Evolutionary conservation across 192 early-diverging fungal genomes (phyloP), one percentile per base, ranked within the genome.

Genomic region (Entophlyctis luteolus): DNA sequence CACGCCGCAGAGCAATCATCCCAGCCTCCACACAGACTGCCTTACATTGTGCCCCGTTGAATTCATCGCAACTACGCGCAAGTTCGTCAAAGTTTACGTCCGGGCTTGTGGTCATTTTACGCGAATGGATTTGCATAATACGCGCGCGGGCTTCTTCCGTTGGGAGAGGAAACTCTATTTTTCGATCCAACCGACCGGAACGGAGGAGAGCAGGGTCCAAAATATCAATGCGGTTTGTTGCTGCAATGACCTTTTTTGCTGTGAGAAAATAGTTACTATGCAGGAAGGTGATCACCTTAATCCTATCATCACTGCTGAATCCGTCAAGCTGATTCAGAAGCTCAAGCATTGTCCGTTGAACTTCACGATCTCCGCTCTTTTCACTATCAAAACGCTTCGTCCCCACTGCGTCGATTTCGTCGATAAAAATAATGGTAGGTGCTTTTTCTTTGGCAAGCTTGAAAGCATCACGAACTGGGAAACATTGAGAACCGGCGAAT

Each of bases 1-100:
- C 91, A 28, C 96, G 80, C 29, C 96, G 84, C 56, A 99, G 75
- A 27, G 96, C 96, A 84, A 97, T 87, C 96, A 99, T 99, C 55
- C 96, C 94, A 6, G 94, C 94, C 76, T 96, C 94, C 18, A 97
- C 95, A 77, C 96, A 99, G 45, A 97, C 90, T 33, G 96, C 96
- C 79, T 99, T 99, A 84, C 91, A 95, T 74, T 99, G 96, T 8
- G 96, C 96, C 32, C 96, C 96, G 68, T 99, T 99, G 71, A 99
- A 99, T 77, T 99, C 96, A 72, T 99, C 94, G 77, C 94, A 96
- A 27, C 86, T 90, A 46, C 96, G 79, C 8, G 94, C 89, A 42
- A 99, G 79, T 78, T 99, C 96, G 23, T 94, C 94, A 85, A 90
- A 97, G 82, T 99, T 96, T 65, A 97, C 93, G 69, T 95, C 89